Conservation (phyloP, 2,329 filamentous ascomycete species). For the Ophiocordyceps camponoti-rufipedis region DNA sequence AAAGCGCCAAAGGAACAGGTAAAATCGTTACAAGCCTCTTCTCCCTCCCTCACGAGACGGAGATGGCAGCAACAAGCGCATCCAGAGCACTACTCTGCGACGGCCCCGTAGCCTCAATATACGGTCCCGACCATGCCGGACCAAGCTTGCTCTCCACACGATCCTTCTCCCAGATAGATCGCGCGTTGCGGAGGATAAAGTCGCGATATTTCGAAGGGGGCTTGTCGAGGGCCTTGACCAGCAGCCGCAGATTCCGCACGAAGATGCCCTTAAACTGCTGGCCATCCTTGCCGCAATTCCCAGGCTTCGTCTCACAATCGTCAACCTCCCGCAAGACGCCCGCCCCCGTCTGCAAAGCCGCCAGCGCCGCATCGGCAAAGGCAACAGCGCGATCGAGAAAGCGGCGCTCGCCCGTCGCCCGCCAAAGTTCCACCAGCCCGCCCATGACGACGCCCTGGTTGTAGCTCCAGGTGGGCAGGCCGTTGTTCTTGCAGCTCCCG, state of each 20-base stretch:
- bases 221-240: conserved; percentile 26
- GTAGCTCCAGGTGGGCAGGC: conserved; percentile 31
- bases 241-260: conserved; percentile 40
- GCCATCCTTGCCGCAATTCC: conserved; percentile 26
- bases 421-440: conserved; percentile 31
- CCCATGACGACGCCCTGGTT: conserved; percentile 41
- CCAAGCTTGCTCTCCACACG: conserved; percentile 35
- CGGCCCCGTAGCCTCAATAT: conserved; percentile 28
- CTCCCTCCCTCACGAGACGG: conserved; percentile 9
- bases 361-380: conserved; percentile 35
- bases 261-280: conserved; percentile 60
- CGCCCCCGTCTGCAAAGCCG: conserved; percentile 20
- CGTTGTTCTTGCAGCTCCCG: conserved; percentile 30
- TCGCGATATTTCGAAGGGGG: conserved; percentile 28
- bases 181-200: conserved; percentile 43
- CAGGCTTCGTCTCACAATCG: conserved; percentile 14
- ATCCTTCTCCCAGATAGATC: conserved; percentile 45
- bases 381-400: conserved; percentile 23
- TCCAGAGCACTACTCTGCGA: conserved; percentile 51
- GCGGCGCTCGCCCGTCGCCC: conserved; percentile 20
- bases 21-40: too few relatives aligned
- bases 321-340: conserved; percentile 25
- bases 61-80: conserved; percentile 42
- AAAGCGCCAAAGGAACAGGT: too few relatives aligned
- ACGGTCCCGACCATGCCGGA: conserved; percentile 47